Evolutionary conservation across 306 rosid species (phyloP).

Genomic region (Hylodesmum podocarpum): DNA sequence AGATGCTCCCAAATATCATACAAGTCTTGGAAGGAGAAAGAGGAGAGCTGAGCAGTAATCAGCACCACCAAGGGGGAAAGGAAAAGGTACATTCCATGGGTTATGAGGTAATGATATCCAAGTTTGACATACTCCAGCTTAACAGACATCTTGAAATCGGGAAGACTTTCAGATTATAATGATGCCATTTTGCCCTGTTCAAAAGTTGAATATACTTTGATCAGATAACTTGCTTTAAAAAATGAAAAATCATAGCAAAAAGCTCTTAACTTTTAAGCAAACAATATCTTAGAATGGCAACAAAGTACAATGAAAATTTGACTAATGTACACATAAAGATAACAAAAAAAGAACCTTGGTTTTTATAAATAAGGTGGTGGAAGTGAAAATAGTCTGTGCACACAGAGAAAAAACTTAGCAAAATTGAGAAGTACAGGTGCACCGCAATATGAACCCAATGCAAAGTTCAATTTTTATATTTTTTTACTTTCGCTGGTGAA

Average conservation of each 20-base stretch:
- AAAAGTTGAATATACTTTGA: slow-evolving; percentile 25
- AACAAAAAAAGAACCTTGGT: not conserved
- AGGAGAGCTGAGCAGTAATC: slow-evolving; percentile 71
- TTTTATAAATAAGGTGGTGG: slow-evolving; percentile 15
- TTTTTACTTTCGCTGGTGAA: no score
- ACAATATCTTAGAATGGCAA: not conserved
- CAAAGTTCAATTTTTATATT: no score
- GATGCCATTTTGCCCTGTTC: slow-evolving; percentile 56
- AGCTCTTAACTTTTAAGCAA: slow-evolving; percentile 3
- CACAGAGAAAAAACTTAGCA: not conserved
- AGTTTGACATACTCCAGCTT: slow-evolving; percentile 86
- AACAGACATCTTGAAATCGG: slow-evolving; percentile 81
- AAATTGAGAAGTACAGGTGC: slow-evolving; percentile 2
- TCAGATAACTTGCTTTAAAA: slow-evolving; percentile 4
- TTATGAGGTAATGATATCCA: slow-evolving; percentile 84
- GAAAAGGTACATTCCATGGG: slow-evolving; percentile 85
- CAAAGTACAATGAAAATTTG: not conserved
- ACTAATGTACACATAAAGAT: not conserved
- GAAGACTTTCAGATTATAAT: slow-evolving; percentile 64
- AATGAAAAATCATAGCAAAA: not conserved
- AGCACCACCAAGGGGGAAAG: slow-evolving; percentile 66
- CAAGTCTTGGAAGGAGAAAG: slow-evolving; percentile 66
- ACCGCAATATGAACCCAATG: not conserved
- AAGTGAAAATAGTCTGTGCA: not conserved
- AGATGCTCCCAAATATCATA: slow-evolving; percentile 82